A percentile compares a stretch with the other conserved stretches of the same genome.
Evolutionary conservation across 495 filamentous ascomycete species (phyloP).

Genomic region (Penicillium flavigenum): DNA sequence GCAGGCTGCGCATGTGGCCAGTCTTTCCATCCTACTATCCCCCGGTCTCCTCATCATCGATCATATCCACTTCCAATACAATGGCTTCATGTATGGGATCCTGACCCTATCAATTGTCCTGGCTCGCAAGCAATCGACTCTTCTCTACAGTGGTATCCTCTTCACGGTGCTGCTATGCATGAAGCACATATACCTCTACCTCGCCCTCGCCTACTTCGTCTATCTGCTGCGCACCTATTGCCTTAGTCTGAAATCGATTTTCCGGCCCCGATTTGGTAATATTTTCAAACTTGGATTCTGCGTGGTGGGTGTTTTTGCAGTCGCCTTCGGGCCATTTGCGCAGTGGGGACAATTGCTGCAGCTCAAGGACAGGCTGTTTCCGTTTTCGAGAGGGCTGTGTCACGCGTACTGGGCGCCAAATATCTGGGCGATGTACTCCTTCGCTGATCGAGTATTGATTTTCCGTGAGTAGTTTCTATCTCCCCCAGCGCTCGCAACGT

Average conservation of each 20-base stretch:
- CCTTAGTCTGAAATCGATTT: constrained; percentile 72
- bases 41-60: constrained; percentile 96
- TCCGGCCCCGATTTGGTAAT: constrained; percentile 75
- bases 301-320: constrained; percentile 68
- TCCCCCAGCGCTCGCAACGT: neutral
- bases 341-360: constrained; percentile 86
- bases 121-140: constrained; percentile 71
- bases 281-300: constrained; percentile 75
- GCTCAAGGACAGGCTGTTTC: constrained; percentile 80
- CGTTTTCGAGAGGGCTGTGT: constrained; percentile 88
- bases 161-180: constrained; percentile 87
- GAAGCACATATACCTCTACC: constrained; percentile 98
- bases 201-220: constrained; percentile 95
- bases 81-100: constrained; percentile 91
- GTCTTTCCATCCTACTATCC: constrained; percentile 85
- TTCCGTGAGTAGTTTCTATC: constrained; percentile 53
- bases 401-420: constrained; percentile 99
- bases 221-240: constrained; percentile 86
- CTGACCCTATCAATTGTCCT: constrained; percentile 81
- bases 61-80: constrained; percentile 99
- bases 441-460: constrained; percentile 79
- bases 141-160: constrained; percentile 73
- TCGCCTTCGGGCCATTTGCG: constrained; percentile 89
- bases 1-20: constrained; percentile 80
- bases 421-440: constrained; percentile 96